phyloP scores from a whole-genome alignment of 2,329 filamentous ascomycete species.

The Ophiostoma ips region DNA sequence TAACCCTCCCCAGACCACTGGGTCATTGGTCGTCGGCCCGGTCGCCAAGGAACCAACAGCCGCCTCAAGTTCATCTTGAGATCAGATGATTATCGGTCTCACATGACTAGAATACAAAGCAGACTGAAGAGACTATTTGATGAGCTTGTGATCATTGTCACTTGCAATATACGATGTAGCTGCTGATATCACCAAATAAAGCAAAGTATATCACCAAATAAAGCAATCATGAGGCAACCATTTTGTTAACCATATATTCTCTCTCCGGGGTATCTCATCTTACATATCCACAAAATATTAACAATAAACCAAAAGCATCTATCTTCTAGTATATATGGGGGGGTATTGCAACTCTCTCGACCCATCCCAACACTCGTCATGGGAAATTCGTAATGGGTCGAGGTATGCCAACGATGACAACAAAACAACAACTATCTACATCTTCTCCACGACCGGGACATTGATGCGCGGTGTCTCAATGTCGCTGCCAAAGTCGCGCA shows the following conservation, averaged over 20 bases:
- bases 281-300: too few species aligned
- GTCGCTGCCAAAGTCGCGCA: constrained; percentile 12
- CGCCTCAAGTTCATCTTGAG: background rate
- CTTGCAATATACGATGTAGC: too few species aligned
- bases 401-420: background rate
- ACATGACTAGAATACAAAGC: too few species aligned
- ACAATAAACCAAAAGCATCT: too few species aligned
- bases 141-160: too few species aligned
- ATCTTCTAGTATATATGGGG: too few species aligned
- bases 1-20: background rate
- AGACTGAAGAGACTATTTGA: too few species aligned
- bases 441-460: constrained; percentile 4
- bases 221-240: too few species aligned
- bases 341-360: background rate
- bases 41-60: background rate
- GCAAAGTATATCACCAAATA: too few species aligned
- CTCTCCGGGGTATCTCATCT: background rate
- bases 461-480: constrained; percentile 10
- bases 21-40: background rate
- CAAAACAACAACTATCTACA: background rate
- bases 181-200: too few species aligned
- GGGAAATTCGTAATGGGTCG: background rate
- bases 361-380: background rate
- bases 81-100: background rate
- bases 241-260: too few species aligned